Conservation (phyloP, 1,139 yeast genomes). For the Pichia kudriavzevii region DNA sequence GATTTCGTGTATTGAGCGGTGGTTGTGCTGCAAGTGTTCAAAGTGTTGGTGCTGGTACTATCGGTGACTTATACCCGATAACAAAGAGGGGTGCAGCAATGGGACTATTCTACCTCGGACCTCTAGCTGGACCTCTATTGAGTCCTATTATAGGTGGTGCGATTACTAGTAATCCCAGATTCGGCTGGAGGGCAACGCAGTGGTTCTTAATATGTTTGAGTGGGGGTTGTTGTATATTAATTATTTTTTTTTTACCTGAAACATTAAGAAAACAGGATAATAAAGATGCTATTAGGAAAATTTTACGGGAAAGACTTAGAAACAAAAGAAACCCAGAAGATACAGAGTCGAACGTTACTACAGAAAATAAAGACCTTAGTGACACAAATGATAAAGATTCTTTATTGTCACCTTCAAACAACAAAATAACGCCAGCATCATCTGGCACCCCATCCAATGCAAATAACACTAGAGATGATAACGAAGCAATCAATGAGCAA, state of each 20-base stretch:
- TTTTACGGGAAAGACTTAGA: conserved; percentile 33
- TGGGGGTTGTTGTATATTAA: conserved; percentile 42
- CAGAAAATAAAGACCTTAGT: too few species aligned
- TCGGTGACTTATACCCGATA: conserved; percentile 63
- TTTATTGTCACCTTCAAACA: too few species aligned
- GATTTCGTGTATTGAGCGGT: conserved; percentile 64
- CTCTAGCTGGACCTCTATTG: conserved; percentile 70
- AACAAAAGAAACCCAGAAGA: too few species aligned
- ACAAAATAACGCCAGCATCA: too few species aligned
- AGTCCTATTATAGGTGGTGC: conserved; percentile 83
- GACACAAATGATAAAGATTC: too few species aligned
- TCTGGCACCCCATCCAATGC: too few species aligned
- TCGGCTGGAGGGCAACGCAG: conserved; percentile 89
- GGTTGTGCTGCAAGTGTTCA: conserved; percentile 84
- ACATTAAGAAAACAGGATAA: conserved; percentile 55
- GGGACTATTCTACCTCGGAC: conserved; percentile 78
- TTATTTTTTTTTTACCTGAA: conserved; percentile 63
- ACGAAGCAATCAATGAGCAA: conserved; percentile 15
- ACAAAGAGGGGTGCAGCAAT: conserved; percentile 71
- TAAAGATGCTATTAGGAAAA: conserved; percentile 38
- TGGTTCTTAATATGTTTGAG: conserved; percentile 74
- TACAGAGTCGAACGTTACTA: too few species aligned
- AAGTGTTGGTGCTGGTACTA: conserved; percentile 86
- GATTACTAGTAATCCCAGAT: conserved; percentile 43
- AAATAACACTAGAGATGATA: too few species aligned